Conservation (phyloP, 179 eudicot genomes). For the Silene coronaria region DNA sequence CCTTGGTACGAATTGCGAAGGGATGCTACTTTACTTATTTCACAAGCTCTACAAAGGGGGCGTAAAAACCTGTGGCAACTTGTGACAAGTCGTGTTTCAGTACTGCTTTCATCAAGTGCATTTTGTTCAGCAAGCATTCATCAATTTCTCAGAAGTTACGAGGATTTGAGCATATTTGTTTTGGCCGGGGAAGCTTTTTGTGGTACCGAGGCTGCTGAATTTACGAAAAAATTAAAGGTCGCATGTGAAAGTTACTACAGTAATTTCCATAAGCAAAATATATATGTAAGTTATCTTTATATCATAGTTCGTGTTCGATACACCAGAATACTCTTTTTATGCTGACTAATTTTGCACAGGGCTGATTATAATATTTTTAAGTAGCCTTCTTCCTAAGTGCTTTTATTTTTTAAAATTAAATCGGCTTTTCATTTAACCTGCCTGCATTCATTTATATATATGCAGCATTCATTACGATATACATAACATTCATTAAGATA, state of each 20-base stretch:
- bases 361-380: neutral
- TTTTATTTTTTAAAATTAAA: neutral
- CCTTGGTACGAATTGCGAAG: slow-evolving; percentile 87
- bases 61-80: slow-evolving; percentile 92
- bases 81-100: slow-evolving; percentile 73
- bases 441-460: too few species aligned
- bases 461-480: neutral
- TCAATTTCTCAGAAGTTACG: slow-evolving; percentile 81
- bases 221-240: slow-evolving; percentile 63
- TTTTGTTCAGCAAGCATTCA: slow-evolving; percentile 89
- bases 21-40: slow-evolving; percentile 72
- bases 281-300: slow-evolving; percentile 59
- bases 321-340: neutral
- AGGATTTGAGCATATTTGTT: slow-evolving; percentile 69
- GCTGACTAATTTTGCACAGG: neutral
- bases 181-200: slow-evolving; percentile 92
- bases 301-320: neutral
- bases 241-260: slow-evolving; percentile 74
- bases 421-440: neutral
- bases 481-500: neutral
- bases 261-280: slow-evolving; percentile 83
- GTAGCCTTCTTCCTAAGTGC: neutral
- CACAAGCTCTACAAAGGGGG: slow-evolving; percentile 77
- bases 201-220: slow-evolving; percentile 73
- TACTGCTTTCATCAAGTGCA: slow-evolving; percentile 77